Evolutionary conservation across 768 basidiomycete genomes (phyloP).

Genomic region (Dictyophora rubrovolvata): DNA sequence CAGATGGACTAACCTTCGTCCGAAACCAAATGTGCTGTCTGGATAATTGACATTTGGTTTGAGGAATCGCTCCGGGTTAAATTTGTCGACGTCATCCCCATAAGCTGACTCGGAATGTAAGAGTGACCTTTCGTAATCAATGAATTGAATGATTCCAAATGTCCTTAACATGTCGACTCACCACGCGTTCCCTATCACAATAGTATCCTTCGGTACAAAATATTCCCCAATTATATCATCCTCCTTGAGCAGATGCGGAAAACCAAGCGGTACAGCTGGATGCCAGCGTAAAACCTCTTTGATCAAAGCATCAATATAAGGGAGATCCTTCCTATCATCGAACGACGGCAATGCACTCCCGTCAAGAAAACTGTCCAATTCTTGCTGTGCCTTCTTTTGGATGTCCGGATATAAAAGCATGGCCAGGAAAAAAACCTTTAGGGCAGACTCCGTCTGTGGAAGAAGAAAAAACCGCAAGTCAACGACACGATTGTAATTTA

Average conservation of each 20-base stretch:
- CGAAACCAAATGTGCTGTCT: constrained; percentile 14
- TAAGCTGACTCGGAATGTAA: not conserved
- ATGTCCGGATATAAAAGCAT: constrained; percentile 10
- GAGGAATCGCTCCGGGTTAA: constrained; percentile 29
- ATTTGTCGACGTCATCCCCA: constrained; percentile 23
- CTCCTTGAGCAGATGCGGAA: constrained; percentile 5
- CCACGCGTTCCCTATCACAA: constrained; percentile 9
- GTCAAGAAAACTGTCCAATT: constrained; percentile 11
- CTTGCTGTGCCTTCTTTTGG: constrained; percentile 6
- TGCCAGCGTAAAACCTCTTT: constrained; percentile 25
- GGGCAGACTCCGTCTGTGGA: not conserved
- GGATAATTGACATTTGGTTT: not conserved
- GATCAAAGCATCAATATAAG: constrained; percentile 13
- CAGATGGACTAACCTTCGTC: constrained; percentile 6
- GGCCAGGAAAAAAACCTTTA: constrained; percentile 6
- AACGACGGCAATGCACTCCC: constrained; percentile 16
- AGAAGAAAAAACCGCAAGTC: not conserved
- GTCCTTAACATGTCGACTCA: not conserved
- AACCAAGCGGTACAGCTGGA: constrained; percentile 7
- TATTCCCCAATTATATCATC: constrained; percentile 6
- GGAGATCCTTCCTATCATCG: constrained; percentile 20
- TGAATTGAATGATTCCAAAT: not conserved
- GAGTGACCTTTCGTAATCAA: not conserved
- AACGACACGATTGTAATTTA: not conserved
- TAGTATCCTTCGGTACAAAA: constrained; percentile 3